These are phyloP conservation scores for Ascocoryne sarcoides DNA, from an alignment of 2,329 filamentous ascomycete species.

Conservation along the genomic window DNA sequence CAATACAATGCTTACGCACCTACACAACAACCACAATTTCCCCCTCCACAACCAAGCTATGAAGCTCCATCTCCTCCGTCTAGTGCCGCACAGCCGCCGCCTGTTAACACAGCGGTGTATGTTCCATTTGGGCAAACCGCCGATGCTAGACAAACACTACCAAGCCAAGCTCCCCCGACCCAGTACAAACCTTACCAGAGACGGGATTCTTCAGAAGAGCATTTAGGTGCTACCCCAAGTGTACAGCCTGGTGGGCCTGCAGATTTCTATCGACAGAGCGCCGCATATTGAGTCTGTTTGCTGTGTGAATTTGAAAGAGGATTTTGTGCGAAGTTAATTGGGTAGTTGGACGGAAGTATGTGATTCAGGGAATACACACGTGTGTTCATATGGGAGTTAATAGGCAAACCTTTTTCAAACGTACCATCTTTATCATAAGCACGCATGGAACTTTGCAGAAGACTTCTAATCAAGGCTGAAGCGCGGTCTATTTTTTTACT, in stretches of 20 bases:
- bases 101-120: constrained; percentile 17
- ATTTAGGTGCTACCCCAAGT: constrained; percentile 33
- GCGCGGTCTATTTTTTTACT: too few relatives aligned
- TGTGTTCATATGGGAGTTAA: too few relatives aligned
- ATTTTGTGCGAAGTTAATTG: background rate
- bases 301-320: too few relatives aligned
- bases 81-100: constrained; percentile 21
- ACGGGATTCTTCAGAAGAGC: constrained; percentile 21
- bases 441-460: too few relatives aligned
- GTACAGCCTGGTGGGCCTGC: constrained; percentile 34
- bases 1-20: constrained; percentile 26
- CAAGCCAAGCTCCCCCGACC: constrained; percentile 33
- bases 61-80: constrained; percentile 26
- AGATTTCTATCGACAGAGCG: constrained; percentile 46
- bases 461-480: too few relatives aligned
- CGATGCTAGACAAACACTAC: constrained; percentile 43
- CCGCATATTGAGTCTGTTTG: constrained; percentile 24
- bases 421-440: too few relatives aligned
- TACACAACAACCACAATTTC: constrained; percentile 15
- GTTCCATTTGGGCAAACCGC: constrained; percentile 33
- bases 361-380: too few relatives aligned
- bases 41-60: constrained; percentile 16
- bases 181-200: constrained; percentile 51
- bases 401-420: too few relatives aligned
- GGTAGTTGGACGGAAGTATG: too few relatives aligned